A percentile compares a stretch with the other conserved stretches of the same genome.
Conservation (phyloP, 2,329 filamentous ascomycete genomes). For the Fusarium sp. region DNA sequence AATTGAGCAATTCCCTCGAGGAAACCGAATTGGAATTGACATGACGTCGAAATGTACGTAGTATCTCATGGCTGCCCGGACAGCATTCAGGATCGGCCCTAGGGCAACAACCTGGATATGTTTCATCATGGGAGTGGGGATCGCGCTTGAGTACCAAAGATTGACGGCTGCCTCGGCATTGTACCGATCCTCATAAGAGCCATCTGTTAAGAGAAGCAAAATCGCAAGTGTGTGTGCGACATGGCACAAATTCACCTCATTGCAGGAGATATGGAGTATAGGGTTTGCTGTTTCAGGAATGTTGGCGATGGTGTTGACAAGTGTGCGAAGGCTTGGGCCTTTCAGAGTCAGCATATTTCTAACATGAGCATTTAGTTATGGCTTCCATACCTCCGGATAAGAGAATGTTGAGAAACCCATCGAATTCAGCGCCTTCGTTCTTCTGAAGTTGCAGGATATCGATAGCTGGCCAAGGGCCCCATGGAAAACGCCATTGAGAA, state of each 20-base stretch:
- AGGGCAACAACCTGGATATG: conserved; percentile 23
- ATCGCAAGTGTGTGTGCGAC: conserved; percentile 14
- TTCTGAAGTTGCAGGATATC: conserved; percentile 42
- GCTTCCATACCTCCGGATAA: conserved; percentile 33
- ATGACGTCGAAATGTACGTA: neutral
- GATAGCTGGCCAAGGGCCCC: conserved; percentile 34
- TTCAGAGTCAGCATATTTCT: neutral
- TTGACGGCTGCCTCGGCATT: conserved; percentile 41
- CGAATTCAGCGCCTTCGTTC: conserved; percentile 40
- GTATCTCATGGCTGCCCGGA: neutral
- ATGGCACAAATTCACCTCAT: neutral
- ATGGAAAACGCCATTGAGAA: neutral
- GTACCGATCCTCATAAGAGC: conserved; percentile 1
- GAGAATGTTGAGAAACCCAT: conserved; percentile 34
- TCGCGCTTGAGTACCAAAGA: conserved; percentile 41
- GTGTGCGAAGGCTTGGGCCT: conserved; percentile 39
- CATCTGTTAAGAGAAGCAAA: conserved; percentile 23
- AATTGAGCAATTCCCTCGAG: neutral
- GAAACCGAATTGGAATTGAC: neutral
- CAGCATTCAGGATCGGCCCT: neutral
- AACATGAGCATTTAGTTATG: neutral
- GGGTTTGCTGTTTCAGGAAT: conserved; percentile 31
- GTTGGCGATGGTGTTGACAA: conserved; percentile 39
- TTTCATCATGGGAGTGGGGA: conserved; percentile 12
- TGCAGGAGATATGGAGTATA: conserved; percentile 18